phyloP scores from a whole-genome alignment of 257 asterid species.

The Capsicum pubescens region DNA sequence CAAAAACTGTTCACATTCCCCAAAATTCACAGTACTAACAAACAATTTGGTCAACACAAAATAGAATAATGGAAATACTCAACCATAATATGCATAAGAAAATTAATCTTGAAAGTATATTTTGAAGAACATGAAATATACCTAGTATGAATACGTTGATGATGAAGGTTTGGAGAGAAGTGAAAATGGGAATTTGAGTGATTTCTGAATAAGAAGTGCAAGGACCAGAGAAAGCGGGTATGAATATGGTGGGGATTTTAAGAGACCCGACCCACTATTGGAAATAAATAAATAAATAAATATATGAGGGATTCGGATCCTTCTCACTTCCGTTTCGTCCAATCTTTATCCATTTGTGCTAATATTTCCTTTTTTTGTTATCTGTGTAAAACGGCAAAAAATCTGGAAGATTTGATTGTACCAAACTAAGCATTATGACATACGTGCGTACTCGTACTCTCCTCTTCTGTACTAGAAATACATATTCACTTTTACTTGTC shows the following conservation, averaged over 20 bases:
- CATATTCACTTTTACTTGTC: too few relatives aligned
- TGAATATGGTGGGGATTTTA: slow-evolving; percentile 6
- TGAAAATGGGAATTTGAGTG: not conserved
- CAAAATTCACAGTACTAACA: too few relatives aligned
- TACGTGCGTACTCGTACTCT: too few relatives aligned
- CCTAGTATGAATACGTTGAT: slow-evolving; percentile 20
- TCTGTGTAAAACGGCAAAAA: too few relatives aligned
- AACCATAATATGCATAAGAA: not conserved
- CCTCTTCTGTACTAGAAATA: too few relatives aligned
- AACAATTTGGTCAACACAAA: not conserved
- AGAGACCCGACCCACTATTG: slow-evolving; percentile 12
- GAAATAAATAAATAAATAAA: not conserved
- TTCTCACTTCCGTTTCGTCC: not conserved
- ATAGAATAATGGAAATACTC: not conserved
- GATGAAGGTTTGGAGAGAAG: not conserved
- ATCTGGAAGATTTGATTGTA: too few relatives aligned
- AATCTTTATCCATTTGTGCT: not conserved
- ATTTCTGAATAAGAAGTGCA: slow-evolving; percentile 13
- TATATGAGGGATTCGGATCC: slow-evolving; percentile 24
- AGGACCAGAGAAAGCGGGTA: slow-evolving; percentile 21
- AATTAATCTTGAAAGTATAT: not conserved
- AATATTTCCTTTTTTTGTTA: not conserved
- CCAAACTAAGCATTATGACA: too few relatives aligned
- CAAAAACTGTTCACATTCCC: not conserved
- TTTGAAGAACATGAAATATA: not conserved